Base-by-base conservation (phyloP, 148 eudicot species). In the Limonium bicolor region DNA sequence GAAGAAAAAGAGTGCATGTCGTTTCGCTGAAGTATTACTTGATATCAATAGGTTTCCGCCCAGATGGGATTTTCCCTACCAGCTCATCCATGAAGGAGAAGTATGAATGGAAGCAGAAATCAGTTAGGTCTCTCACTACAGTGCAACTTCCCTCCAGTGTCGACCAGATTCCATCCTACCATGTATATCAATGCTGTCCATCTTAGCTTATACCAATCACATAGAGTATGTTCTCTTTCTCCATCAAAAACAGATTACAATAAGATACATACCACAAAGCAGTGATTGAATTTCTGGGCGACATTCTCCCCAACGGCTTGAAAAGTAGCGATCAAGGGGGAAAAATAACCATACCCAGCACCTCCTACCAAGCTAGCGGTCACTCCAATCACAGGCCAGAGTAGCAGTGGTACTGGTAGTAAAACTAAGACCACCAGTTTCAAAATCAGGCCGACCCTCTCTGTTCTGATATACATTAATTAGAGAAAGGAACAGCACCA, bases 71-170 rank as follows among this genome's bases (percentile, higher is more conserved):
- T 37, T 87, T 77, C 54, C 76, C 68, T 20, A 68, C 61, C 36
- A 87, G 71, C 27, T 82, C 94, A 58, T 87, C 90, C 94, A 87
- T 87, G 33, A 50, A 79, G 50, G 96, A 87, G 64, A 82, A 87
- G 59, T 87, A 87, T 7, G 94, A 87, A 49, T 82, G 94, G 67
- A 82, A 87, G 59, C 94, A 87, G 48, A 82, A 58, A 61, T 87
- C 96, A 10, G 80, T 76, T 29, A 87, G 70, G 59, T 87, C 96
- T 3, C 72, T 57, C 15, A 87, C 90, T 20, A 62, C 80, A 0
- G 88, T 87, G 68, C 84, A 67, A 60, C 85, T 65, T 31, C 61
- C 72, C 35, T 64, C 41, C 9, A 87, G 31, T 1, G 86, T 79
- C 17, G 80, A 58, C 50, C 53, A 50, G 51, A 70, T 55, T 12